A percentile compares a stretch with the other conserved stretches of the same genome.
phyloP scores from a whole-genome alignment of 352 stramenopile genomes.

The Globisporangium nagaii region DNA sequence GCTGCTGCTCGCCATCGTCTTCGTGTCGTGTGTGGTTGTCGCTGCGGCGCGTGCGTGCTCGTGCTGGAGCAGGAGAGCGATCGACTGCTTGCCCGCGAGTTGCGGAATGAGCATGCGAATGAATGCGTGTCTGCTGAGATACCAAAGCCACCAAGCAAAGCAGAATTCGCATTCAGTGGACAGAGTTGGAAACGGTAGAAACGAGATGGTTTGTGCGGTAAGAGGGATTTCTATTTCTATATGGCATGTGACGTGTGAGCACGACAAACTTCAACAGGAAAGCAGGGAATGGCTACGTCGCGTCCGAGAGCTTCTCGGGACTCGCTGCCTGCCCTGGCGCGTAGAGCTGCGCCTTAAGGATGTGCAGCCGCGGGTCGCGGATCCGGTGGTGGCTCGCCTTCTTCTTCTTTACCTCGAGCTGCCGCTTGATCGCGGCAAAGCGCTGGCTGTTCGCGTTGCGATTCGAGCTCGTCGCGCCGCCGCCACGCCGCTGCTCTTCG shows the following conservation, averaged over 20 bases:
- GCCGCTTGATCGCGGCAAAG: slow-evolving; percentile 33
- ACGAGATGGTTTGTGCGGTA: too few species aligned
- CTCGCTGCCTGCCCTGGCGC: background rate
- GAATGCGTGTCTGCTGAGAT: too few species aligned
- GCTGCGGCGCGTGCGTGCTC: background rate
- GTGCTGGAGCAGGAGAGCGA: background rate
- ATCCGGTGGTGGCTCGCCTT: slow-evolving; percentile 9
- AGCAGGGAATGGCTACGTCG: too few species aligned
- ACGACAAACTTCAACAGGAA: too few species aligned
- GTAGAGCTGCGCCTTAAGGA: slow-evolving; percentile 36
- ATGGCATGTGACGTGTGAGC: too few species aligned
- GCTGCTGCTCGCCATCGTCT: background rate
- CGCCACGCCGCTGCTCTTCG: background rate
- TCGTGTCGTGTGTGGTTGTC: background rate
- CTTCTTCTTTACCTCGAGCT: slow-evolving; percentile 28
- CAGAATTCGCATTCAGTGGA: too few species aligned
- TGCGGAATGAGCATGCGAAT: too few species aligned
- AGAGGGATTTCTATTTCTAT: too few species aligned
- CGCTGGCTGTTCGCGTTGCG: slow-evolving; percentile 34
- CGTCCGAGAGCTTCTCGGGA: background rate
- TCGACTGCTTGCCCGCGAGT: too few species aligned
- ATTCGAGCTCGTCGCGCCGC: background rate
- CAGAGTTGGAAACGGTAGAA: too few species aligned
- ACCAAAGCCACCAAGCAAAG: too few species aligned
- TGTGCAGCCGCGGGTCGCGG: slow-evolving; percentile 37